Base-by-base conservation (phyloP, 1,284 basidiomycete genomes). In the Rhodofomes roseus region DNA sequence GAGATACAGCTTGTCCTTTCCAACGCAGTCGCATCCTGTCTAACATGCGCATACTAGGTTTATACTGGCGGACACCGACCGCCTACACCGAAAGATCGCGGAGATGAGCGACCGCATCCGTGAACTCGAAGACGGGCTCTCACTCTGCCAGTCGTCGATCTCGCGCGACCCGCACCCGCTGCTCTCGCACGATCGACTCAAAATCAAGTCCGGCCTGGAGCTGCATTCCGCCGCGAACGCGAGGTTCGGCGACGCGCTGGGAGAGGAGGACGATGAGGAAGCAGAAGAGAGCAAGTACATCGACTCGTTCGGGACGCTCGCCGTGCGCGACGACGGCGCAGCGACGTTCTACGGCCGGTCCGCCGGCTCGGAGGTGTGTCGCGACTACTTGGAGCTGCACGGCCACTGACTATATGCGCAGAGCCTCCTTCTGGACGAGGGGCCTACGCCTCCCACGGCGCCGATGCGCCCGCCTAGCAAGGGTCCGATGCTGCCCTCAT, bases 41-140 rank as follows among this genome's bases (percentile, higher is more conserved):
- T 23, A 12, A 29, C 46, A 23, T 18, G 29, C 46, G 18, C 18
- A 18, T 6, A 6, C 22, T 59, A 89, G 89, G 57, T 90, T 91
- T 68, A 87, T 90, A 40, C 80, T 90, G 22, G 87, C 88, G 5
- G 87, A 89, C 66, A 91, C 89, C 3, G 87, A 90, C 65, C 82
- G 84, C 59, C 75, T 91, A 34, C 89, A 91, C 70, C 74, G 79
- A 54, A 90, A 90, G 70, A 90, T 91, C 56, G 75, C 81, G 0
- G 77, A 79, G 50, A 90, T 91, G 88, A 85, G 84, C 65, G 81
- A 90, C 68, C 84, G 89, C 20, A 90, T 91, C 59, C 82, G 87
- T 29, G 82, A 83, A 57, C 84, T 91, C 43, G 89, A 90, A 70
- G 87, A 89, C 63, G 88, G 86, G 1, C 79, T 91, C 27, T 74